Percentiles rank a stretch among this genome's conserved stretches.
These are phyloP conservation scores for Citrus maxima DNA, from an alignment of 345 rosid species.

Conservation along the genomic window DNA sequence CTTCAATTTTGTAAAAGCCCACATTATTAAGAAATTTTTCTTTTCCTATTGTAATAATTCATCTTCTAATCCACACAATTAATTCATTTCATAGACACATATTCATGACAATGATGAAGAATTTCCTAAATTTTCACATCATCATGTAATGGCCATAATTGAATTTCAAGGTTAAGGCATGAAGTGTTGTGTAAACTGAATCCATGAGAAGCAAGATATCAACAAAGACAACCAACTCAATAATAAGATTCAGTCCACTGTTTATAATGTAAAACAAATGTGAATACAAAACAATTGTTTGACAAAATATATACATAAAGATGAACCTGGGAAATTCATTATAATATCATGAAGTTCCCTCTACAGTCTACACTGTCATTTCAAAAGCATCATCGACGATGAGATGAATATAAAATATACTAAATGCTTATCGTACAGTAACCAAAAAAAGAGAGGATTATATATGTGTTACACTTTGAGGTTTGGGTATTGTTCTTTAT, in stretches of 20 bases:
- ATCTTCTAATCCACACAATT: no score
- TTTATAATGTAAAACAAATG: neutral
- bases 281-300: neutral
- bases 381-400: neutral
- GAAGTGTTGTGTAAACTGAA: neutral
- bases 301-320: neutral
- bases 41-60: no score
- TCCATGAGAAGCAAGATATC: neutral
- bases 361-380: neutral
- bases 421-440: neutral
- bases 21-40: no score
- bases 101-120: no score
- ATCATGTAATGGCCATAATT: neutral
- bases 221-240: neutral
- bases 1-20: neutral
- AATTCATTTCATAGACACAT: no score
- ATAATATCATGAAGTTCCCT: neutral
- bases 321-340: conserved; percentile 4
- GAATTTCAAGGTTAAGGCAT: no score
- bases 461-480: neutral
- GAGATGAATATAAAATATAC: conserved; percentile 1
- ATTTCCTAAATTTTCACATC: no score
- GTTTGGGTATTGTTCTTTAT: conserved; percentile 3
- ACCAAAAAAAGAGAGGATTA: neutral
- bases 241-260: neutral